These are phyloP conservation scores for Fusarium xyrophilum DNA, from an alignment of 2,329 filamentous ascomycete genomes.

Conservation along the genomic window DNA sequence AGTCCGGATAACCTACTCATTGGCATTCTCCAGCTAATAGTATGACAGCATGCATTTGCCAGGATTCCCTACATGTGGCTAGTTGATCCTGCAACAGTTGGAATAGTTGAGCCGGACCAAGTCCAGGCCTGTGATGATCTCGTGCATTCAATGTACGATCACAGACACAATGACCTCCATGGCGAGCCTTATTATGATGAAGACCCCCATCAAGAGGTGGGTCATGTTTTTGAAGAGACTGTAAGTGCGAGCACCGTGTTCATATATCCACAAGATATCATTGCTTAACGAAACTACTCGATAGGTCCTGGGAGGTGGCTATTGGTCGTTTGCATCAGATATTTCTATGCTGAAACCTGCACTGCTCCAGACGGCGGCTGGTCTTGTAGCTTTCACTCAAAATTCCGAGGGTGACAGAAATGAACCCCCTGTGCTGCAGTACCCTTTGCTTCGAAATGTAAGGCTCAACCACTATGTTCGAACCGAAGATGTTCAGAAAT, in stretches of 20 bases:
- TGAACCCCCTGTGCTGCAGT: neutral
- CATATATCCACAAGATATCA: neutral
- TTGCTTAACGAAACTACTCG: neutral
- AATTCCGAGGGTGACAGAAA: neutral
- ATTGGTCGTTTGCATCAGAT: slow-evolving; percentile 23
- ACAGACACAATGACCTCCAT: neutral
- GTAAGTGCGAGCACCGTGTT: neutral
- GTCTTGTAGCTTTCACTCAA: slow-evolving; percentile 1
- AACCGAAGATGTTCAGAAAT: slow-evolving; percentile 17
- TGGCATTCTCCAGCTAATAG: neutral
- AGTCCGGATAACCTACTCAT: neutral
- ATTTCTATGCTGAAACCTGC: neutral
- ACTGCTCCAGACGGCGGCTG: slow-evolving; percentile 24
- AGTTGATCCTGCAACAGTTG: slow-evolving; percentile 16
- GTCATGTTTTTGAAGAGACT: slow-evolving; percentile 37
- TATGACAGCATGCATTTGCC: slow-evolving; percentile 31
- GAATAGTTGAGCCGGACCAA: slow-evolving; percentile 10
- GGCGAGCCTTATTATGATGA: slow-evolving; percentile 38
- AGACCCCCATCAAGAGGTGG: slow-evolving; percentile 35
- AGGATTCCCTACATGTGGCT: slow-evolving; percentile 24
- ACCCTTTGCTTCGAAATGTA: neutral
- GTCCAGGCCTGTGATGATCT: slow-evolving; percentile 20
- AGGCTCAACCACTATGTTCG: slow-evolving; percentile 19
- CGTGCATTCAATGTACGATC: slow-evolving; percentile 3
- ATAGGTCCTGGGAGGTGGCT: slow-evolving; percentile 35